Conservation (phyloP, 2,329 filamentous ascomycete genomes). For the Alternaria infectoria region DNA sequence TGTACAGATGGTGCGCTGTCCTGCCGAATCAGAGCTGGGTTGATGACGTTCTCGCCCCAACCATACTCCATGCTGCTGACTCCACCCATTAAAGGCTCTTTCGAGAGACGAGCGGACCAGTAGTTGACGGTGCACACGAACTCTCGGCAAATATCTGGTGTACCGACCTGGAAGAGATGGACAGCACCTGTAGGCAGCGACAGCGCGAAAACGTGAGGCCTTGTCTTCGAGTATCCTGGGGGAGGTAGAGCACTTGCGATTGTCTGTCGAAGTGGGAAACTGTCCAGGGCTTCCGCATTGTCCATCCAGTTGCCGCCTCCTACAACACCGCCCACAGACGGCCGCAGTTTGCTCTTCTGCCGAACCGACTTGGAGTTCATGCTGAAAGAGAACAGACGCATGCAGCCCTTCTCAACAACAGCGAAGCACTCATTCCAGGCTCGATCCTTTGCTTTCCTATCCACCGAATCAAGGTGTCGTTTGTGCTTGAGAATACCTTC, state of each 20-base stretch:
- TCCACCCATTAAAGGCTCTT: slow-evolving; percentile 88
- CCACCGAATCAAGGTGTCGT: slow-evolving; percentile 87
- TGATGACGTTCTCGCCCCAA: slow-evolving; percentile 86
- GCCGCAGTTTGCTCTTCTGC: slow-evolving; percentile 66
- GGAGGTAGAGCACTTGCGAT: slow-evolving; percentile 88
- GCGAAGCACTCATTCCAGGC: slow-evolving; percentile 97
- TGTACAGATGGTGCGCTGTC: slow-evolving; percentile 42
- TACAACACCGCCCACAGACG: slow-evolving; percentile 70
- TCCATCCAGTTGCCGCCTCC: slow-evolving; percentile 99
- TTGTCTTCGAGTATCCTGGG: slow-evolving; percentile 88
- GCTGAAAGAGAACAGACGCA: slow-evolving; percentile 93
- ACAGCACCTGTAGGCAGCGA: slow-evolving; percentile 92
- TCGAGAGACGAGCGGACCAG: slow-evolving; percentile 93
- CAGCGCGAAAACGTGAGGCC: slow-evolving; percentile 92
- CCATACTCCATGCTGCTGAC: slow-evolving; percentile 98
- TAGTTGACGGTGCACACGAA: slow-evolving; percentile 96
- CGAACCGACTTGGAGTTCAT: slow-evolving; percentile 75
- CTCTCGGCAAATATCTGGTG: slow-evolving; percentile 90
- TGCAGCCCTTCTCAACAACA: slow-evolving; percentile 91
- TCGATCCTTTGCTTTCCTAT: slow-evolving; percentile 91
- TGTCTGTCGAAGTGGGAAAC: slow-evolving; percentile 87
- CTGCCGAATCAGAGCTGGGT: slow-evolving; percentile 55
- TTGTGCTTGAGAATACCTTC: slow-evolving; percentile 96
- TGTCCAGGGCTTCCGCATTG: slow-evolving; percentile 87
- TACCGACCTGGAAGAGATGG: slow-evolving; percentile 97